Evolutionary conservation across 768 basidiomycete species (phyloP).

Genomic region (Pleurotus salmoneostramineus): DNA sequence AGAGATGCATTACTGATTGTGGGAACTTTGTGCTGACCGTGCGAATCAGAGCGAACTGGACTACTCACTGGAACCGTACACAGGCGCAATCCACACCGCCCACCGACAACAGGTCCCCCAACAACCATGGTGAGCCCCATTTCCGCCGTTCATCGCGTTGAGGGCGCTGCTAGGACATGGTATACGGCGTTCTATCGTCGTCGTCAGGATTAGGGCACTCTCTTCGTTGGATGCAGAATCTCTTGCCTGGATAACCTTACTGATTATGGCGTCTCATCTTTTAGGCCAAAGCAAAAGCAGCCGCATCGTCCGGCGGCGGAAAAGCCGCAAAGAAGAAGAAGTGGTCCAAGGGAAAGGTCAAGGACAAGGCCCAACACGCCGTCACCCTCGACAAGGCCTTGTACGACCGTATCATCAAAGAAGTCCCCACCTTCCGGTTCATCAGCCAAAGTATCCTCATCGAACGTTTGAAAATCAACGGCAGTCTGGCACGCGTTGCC

Average conservation of each 20-base stretch:
- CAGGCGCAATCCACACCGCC: background rate
- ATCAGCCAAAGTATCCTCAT: slow-evolving; percentile 98
- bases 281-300: slow-evolving; percentile 78
- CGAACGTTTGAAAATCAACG: slow-evolving; percentile 96
- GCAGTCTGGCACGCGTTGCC: slow-evolving; percentile 86
- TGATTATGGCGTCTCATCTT: slow-evolving; percentile 15
- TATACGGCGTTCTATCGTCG: background rate
- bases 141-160: background rate
- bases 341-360: slow-evolving; percentile 99
- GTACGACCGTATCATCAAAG: slow-evolving; percentile 94
- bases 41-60: no score
- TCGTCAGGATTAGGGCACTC: background rate
- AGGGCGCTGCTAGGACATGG: background rate
- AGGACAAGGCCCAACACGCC: slow-evolving; percentile 99
- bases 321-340: slow-evolving; percentile 99
- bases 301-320: slow-evolving; percentile 70
- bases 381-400: slow-evolving; percentile 92
- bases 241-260: slow-evolving; percentile 12
- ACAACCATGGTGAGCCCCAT: background rate
- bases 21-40: background rate
- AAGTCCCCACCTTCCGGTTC: slow-evolving; percentile 98
- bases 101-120: slow-evolving; percentile 4
- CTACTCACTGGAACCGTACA: background rate
- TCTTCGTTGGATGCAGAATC: slow-evolving; percentile 33
- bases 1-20: background rate